phyloP scores from a whole-genome alignment of 2,329 filamentous ascomycete genomes.

The Pseudogymnoascus sp. region DNA sequence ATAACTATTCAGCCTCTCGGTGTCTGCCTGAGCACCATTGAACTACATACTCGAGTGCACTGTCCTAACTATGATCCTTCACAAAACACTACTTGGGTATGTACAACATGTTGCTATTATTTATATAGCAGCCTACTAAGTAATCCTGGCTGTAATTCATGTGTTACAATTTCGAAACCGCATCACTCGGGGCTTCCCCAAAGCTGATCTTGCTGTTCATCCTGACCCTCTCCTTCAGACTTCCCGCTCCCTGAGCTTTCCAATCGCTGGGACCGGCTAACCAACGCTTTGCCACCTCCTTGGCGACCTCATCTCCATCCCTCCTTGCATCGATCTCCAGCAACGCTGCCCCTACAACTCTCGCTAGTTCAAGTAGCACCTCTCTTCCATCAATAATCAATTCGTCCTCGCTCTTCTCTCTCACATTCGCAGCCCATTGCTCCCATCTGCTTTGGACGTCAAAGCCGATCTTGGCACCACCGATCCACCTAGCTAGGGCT shows the following conservation, averaged over 20 bases:
- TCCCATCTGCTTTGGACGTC: constrained; percentile 12
- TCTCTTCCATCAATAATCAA: constrained; percentile 27
- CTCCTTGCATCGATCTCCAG: constrained; percentile 29
- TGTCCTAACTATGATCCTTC: too few species aligned
- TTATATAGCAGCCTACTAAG: background rate
- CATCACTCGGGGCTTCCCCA: background rate
- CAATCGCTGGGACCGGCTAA: constrained; percentile 13
- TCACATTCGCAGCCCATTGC: constrained; percentile 14
- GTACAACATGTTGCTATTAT: background rate
- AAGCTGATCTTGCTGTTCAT: constrained; percentile 4
- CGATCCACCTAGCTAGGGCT: constrained; percentile 38
- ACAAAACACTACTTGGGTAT: background rate
- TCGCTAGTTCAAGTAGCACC: constrained; percentile 27
- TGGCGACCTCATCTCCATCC: constrained; percentile 27
- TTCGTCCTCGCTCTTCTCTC: constrained; percentile 24
- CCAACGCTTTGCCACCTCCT: constrained; percentile 25
- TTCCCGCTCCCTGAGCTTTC: background rate
- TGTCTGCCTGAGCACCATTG: too few species aligned
- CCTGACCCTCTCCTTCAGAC: background rate
- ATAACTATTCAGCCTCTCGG: too few species aligned
- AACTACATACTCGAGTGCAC: too few species aligned
- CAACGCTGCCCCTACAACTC: constrained; percentile 27
- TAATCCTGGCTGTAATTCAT: background rate
- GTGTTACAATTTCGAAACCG: constrained; percentile 3
- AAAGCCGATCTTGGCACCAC: constrained; percentile 13